A percentile compares a stretch with the other conserved stretches of the same genome.
These are phyloP conservation scores for Stipa capillata DNA, from an alignment of 176 grass and related monocot species.

Conservation along the genomic window DNA sequence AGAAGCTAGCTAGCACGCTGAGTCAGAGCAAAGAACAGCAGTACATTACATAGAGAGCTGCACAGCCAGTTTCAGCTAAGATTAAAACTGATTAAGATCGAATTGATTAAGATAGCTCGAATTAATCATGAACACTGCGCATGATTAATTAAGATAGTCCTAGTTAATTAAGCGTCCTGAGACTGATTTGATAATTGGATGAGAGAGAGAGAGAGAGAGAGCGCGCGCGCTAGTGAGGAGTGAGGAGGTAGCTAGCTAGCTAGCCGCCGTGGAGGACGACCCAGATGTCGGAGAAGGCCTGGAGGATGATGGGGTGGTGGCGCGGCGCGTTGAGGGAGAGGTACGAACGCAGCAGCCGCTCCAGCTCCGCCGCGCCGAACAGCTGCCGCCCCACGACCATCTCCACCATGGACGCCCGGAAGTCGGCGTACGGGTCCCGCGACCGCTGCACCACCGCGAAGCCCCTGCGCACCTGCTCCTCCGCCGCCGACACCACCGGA, in stretches of 20 bases:
- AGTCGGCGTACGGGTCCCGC: slow-evolving; percentile 80
- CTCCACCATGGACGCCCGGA: slow-evolving; percentile 91
- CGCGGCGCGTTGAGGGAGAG: slow-evolving; percentile 69
- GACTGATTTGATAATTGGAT: neutral
- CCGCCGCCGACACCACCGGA: slow-evolving; percentile 35
- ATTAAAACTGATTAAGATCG: neutral
- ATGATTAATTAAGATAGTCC: neutral
- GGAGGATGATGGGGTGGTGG: slow-evolving; percentile 88
- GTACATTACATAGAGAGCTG: neutral
- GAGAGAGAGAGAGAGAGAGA: too few relatives aligned
- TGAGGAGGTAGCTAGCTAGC: neutral
- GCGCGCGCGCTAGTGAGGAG: too few relatives aligned
- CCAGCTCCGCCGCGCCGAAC: slow-evolving; percentile 61
- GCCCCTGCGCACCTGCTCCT: slow-evolving; percentile 43
- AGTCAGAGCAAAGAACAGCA: neutral
- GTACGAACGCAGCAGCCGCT: slow-evolving; percentile 81
- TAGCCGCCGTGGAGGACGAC: slow-evolving; percentile 60
- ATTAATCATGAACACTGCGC: neutral
- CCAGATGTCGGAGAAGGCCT: slow-evolving; percentile 98
- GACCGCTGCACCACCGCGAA: slow-evolving; percentile 90
- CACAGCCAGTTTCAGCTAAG: neutral
- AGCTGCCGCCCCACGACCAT: slow-evolving; percentile 84
- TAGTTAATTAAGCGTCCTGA: neutral
- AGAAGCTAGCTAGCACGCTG: neutral
- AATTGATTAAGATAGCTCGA: neutral